phyloP scores from a whole-genome alignment of 2,329 filamentous ascomycete species.

The Podosphaera fusca region DNA sequence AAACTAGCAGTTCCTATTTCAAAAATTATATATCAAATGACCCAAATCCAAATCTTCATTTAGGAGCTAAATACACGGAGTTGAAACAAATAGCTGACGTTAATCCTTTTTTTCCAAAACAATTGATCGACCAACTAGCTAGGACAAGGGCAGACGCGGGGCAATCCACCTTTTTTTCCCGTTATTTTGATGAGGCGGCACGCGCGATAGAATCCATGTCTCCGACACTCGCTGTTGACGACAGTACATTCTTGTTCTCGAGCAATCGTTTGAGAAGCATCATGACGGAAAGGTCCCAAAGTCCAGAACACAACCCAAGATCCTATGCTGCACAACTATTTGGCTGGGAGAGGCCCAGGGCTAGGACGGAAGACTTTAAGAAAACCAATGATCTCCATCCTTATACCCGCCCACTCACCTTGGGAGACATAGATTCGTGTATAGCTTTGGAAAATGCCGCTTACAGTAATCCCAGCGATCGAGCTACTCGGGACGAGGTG shows the following conservation, averaged over 20 bases:
- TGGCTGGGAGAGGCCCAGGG: too few relatives aligned
- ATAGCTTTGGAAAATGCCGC: constrained; percentile 31
- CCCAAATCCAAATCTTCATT: too few relatives aligned
- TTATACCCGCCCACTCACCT: constrained; percentile 49
- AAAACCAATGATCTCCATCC: constrained; percentile 37
- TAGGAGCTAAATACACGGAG: too few relatives aligned
- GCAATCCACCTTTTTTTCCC: constrained; percentile 1
- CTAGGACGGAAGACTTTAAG: constrained; percentile 9
- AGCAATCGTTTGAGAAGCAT: constrained; percentile 6
- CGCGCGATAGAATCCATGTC: too few relatives aligned
- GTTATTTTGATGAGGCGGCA: too few relatives aligned
- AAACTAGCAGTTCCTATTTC: too few relatives aligned
- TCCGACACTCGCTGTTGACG: constrained; percentile 3
- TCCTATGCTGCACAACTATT: too few relatives aligned
- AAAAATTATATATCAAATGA: too few relatives aligned
- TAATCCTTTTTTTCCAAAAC: too few relatives aligned
- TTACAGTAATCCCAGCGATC: constrained; percentile 25
- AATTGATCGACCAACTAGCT: constrained; percentile 3
- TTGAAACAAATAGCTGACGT: too few relatives aligned
- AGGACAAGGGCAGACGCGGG: constrained; percentile 2
- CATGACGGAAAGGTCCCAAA: constrained; percentile 7
- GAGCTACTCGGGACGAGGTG: constrained; percentile 31
- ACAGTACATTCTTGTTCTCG: constrained; percentile 3
- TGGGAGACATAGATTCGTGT: constrained; percentile 38
- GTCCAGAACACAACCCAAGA: not conserved